phyloP scores from a whole-genome alignment of 2,329 filamentous ascomycete species.

The Penicillium expansum region DNA sequence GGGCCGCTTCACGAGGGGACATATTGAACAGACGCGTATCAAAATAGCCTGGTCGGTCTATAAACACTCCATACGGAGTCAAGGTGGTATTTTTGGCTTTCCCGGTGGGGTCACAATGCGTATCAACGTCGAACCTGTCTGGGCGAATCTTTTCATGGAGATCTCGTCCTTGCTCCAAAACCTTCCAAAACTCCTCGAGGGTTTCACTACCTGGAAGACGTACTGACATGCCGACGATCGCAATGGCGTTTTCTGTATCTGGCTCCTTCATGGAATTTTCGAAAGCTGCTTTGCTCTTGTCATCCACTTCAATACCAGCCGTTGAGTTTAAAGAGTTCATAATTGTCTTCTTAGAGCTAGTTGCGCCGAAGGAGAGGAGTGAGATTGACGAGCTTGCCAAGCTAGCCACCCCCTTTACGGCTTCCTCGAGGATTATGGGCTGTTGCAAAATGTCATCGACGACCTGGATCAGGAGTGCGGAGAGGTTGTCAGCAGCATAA shows the following conservation, averaged over 20 bases:
- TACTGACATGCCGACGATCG: slow-evolving; percentile 10
- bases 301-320: too few relatives aligned
- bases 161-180: slow-evolving; percentile 35
- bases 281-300: too few relatives aligned
- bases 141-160: slow-evolving; percentile 28
- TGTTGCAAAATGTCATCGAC: too few relatives aligned
- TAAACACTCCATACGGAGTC: slow-evolving; percentile 37
- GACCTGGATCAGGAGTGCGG: too few relatives aligned
- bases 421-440: too few relatives aligned
- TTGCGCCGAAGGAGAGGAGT: too few relatives aligned
- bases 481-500: too few relatives aligned
- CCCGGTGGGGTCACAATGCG: slow-evolving; percentile 36
- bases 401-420: too few relatives aligned
- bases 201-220: slow-evolving; percentile 17
- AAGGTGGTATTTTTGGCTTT: slow-evolving; percentile 32
- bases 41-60: slow-evolving; percentile 39
- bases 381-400: too few relatives aligned
- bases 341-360: too few relatives aligned
- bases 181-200: slow-evolving; percentile 36
- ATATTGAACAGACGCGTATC: slow-evolving; percentile 45
- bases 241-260: background rate
- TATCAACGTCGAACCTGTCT: slow-evolving; percentile 35
- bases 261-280: too few relatives aligned
- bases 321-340: too few relatives aligned
- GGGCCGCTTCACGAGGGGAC: slow-evolving; percentile 67